Evolutionary conservation across 2,329 filamentous ascomycete genomes (phyloP), one percentile per base, ranked within the genome.

Genomic region (Nigrospora oryzae): DNA sequence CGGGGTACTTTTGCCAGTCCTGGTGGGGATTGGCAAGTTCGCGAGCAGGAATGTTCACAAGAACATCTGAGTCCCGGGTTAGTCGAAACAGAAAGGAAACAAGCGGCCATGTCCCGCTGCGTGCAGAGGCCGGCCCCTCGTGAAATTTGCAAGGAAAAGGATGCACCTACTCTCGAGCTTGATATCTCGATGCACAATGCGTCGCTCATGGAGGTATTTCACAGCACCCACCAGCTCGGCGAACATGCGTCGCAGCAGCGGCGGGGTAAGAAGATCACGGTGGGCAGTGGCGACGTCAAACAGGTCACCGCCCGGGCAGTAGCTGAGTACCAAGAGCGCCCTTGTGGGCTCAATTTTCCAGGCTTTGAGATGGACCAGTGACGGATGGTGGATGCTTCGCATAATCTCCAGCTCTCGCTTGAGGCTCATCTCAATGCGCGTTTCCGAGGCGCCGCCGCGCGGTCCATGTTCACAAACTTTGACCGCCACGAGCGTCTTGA

Each of bases 401-500:
- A 98, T 83, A 52, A 98, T 94, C 56, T 97, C 91, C 36, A 98
- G 77, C 69, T 98, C 93, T 49, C 93, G 82, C 67, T 95, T 95
- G 51, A 98, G 69, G 46, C 89, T 94, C 66, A 93, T 88, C 64
- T 96, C 91, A 49, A 97, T 83, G 35, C 93, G 82, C 55, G 95
- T 87, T 61, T 95, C 89, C 40, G 93, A 93, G 4, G 90, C 91
- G 38, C 91, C 91, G 43, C 93, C 93, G 19, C 88, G 88, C 1
- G 93, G 91, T 4, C 91, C 93, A 65, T 95, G 89, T 63, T 96
- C 89, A 60, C 94, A 91, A 38, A 98, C 82, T 65, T 98, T 98
- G 59, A 98, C 82, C 2, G 93, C 93, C 3, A 97, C 93, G 13
- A 98, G 71, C 43, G 86, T 87, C 57, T 84, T 86, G n/a, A 83